Evolutionary conservation across 1,139 yeast species (phyloP).

Genomic region (Oligophagozyma castellii): DNA sequence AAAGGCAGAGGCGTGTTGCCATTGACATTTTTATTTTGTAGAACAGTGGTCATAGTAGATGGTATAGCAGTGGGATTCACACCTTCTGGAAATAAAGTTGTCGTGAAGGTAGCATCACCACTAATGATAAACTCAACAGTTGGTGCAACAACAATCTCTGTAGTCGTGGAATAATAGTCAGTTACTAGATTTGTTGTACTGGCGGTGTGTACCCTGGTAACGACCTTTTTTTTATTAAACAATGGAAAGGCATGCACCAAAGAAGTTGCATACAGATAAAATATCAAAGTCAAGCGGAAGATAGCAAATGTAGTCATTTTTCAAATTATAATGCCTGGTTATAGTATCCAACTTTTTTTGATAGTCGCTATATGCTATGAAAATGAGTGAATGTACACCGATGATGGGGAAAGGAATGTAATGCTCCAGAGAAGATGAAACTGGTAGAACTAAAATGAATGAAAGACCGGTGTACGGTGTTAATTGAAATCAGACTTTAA

Average conservation of each 20-base stretch:
- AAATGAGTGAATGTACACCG: too few relatives aligned
- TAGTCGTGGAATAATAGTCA: slow-evolving; percentile 41
- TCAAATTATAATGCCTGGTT: too few relatives aligned
- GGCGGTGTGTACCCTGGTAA: slow-evolving; percentile 57
- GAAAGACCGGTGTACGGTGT: too few relatives aligned
- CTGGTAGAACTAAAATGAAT: too few relatives aligned
- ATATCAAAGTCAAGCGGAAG: too few relatives aligned
- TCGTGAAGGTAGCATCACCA: slow-evolving; percentile 47
- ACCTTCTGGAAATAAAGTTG: slow-evolving; percentile 30
- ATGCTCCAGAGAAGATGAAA: too few relatives aligned
- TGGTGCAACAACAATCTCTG: slow-evolving; percentile 48
- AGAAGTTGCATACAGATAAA: too few relatives aligned
- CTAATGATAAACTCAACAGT: slow-evolving; percentile 53
- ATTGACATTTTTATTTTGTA: slow-evolving; percentile 8
- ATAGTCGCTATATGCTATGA: too few relatives aligned
- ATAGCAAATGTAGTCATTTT: too few relatives aligned
- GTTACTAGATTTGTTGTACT: slow-evolving; percentile 38
- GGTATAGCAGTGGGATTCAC: slow-evolving; percentile 23
- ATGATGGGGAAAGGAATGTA: too few relatives aligned
- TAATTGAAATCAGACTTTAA: too few relatives aligned
- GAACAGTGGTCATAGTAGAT: slow-evolving; percentile 22
- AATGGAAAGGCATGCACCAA: slow-evolving; percentile 17
- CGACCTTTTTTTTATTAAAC: slow-evolving; percentile 27
- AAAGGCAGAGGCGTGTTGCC: slow-evolving; percentile 8
- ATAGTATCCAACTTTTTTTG: too few relatives aligned